Conservation (phyloP, 2,329 filamentous ascomycete genomes). For the Cladosporium cucumerinum region DNA sequence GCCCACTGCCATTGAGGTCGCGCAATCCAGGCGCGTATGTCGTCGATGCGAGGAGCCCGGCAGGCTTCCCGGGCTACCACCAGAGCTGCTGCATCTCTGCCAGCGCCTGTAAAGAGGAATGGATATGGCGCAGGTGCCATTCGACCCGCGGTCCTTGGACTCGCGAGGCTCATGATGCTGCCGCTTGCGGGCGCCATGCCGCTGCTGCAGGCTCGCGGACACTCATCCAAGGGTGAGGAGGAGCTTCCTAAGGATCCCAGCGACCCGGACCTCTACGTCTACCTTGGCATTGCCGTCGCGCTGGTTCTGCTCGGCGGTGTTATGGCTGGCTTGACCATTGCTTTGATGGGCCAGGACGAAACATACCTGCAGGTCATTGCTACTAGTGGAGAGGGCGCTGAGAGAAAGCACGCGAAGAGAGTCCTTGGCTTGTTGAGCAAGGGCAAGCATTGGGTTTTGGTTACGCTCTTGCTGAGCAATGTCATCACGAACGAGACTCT, state of each 20-base stretch:
- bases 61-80: conserved; percentile 1
- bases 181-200: conserved; percentile 26
- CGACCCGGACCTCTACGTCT: conserved; percentile 72
- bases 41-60: conserved; percentile 13
- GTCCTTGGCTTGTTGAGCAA: conserved; percentile 77
- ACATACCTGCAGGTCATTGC: conserved; percentile 96
- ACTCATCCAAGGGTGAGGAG: conserved; percentile 13
- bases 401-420: conserved; percentile 77
- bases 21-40: conserved; percentile 13
- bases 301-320: conserved; percentile 86
- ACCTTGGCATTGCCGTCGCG: conserved; percentile 71
- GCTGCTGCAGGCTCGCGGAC: conserved; percentile 14
- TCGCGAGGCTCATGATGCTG: conserved; percentile 24
- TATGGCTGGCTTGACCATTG: conserved; percentile 91
- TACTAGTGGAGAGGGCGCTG: conserved; percentile 76
- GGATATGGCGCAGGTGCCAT: conserved; percentile 20
- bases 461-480: conserved; percentile 89
- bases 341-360: conserved; percentile 81
- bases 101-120: conserved; percentile 5
- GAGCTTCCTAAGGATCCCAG: conserved; percentile 29
- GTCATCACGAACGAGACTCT: conserved; percentile 97
- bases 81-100: background rate
- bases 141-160: conserved; percentile 20
- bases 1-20: background rate
- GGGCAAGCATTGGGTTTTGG: conserved; percentile 97